A percentile compares a stretch with the other conserved stretches of the same genome.
Conservation (phyloP, 331 rosid species). For the Quercus lobata region DNA sequence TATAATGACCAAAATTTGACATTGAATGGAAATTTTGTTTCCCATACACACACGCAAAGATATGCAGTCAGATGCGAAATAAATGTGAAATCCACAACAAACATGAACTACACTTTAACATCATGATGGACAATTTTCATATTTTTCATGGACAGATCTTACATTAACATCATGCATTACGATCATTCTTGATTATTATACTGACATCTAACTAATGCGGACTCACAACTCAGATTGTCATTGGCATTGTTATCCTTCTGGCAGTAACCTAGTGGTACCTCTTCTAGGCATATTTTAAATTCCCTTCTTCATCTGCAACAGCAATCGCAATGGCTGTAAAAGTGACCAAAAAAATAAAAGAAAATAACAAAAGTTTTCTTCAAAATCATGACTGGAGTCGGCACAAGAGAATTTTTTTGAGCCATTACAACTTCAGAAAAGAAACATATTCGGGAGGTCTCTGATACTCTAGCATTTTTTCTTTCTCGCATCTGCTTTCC, state of each 20-base stretch:
- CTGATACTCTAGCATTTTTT: conserved; percentile 41
- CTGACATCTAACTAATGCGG: neutral
- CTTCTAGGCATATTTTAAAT: conserved; percentile 15
- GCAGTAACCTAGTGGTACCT: neutral
- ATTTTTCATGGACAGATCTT: neutral
- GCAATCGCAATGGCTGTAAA: conserved; percentile 17
- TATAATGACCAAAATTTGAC: neutral
- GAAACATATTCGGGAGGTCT: neutral
- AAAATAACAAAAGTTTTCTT: neutral
- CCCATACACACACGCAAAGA: neutral
- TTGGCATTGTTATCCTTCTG: neutral
- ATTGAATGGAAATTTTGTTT: neutral
- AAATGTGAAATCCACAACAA: neutral
- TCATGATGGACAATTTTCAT: neutral
- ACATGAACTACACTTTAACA: neutral
- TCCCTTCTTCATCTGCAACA: conserved; percentile 16
- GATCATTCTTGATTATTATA: neutral
- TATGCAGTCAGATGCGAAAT: neutral
- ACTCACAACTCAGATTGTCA: neutral
- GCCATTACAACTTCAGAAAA: neutral
- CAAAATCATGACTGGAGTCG: neutral
- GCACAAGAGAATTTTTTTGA: neutral
- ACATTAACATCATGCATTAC: neutral
- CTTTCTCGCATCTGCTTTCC: conserved; percentile 97
- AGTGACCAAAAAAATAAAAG: conserved; percentile 11